Evolutionary conservation across 805 yeast genomes (phyloP), one percentile per base, ranked within the genome.

Genomic region (Candida argentea): DNA sequence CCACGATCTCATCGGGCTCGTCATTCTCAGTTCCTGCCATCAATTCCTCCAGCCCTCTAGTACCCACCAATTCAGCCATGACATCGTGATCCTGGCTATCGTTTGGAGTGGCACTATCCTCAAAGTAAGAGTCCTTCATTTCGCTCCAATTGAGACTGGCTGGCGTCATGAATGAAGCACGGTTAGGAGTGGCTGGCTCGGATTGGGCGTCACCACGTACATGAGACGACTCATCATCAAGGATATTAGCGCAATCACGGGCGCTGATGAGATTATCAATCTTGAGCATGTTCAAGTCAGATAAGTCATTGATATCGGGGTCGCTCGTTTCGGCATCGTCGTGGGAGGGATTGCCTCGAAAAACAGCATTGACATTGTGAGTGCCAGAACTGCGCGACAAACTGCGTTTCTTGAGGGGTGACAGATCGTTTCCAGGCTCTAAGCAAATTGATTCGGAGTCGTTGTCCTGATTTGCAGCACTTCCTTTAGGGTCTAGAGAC

Each of bases 111-210:
- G 36, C 43, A 3, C 58, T 48, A 22, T 44, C 35, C 15, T 54
- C 59, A n/a, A 55, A 36, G 13, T 52, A 43, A 14, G 51, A 30
- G 18, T 50, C 45, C 4, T 43, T 54, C 14, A 49, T 59, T 24
- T 59, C 63, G 35, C 58, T 58, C 68, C 68, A 61, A 38, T 56
- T 60, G 16, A 61, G 53, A 35, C 65, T 59, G 3, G 55, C 43
- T 7, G 64, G 57, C 30, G 48, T 44, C 33, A 53, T 62, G 30
- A 58, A 61, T 7, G 63, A 55, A 11, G 43, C 35, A 24, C 45
- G 47, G 19, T 47, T 43, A 3, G 50, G 41, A 12, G 35, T 43
- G 16, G 20, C n/a, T 6, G 6, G 9, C 9, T 27, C 30, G 10
- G 29, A 20, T 5, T 26, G 12, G 5, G 26, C 13, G 12, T 21